Conservation (phyloP, 108 stramenopile species). For the Skeletonema menzelii region DNA sequence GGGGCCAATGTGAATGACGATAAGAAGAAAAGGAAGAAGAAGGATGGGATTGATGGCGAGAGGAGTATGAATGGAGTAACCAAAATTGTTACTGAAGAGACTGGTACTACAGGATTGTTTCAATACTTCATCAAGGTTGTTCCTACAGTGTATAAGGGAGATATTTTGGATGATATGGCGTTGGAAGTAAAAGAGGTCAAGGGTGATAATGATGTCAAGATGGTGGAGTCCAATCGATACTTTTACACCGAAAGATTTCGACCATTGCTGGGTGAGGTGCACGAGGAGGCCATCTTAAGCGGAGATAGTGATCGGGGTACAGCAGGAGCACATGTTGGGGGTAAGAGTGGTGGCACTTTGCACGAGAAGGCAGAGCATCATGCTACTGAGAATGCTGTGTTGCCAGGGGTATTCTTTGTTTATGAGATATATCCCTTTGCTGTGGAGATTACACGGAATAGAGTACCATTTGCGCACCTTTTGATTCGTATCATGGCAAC, state of each 20-base stretch:
- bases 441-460: constrained; percentile 79
- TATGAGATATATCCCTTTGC: constrained; percentile 98
- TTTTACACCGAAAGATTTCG: constrained; percentile 88
- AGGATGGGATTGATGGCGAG: constrained; percentile 23
- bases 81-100: constrained; percentile 70
- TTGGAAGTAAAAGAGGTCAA: neutral
- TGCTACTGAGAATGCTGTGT: constrained; percentile 69
- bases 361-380: constrained; percentile 77
- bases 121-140: constrained; percentile 97
- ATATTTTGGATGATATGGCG: constrained; percentile 28
- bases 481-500: constrained; percentile 92
- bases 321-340: constrained; percentile 49
- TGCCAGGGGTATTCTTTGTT: constrained; percentile 97
- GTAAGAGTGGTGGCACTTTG: constrained; percentile 51
- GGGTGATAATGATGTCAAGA: constrained; percentile 7
- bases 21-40: constrained; percentile 3
- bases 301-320: constrained; percentile 43
- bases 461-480: constrained; percentile 85
- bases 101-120: constrained; percentile 87
- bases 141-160: constrained; percentile 79
- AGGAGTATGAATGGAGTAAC: constrained; percentile 67
- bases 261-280: constrained; percentile 80
- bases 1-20: constrained; percentile 5
- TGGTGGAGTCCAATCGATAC: constrained; percentile 83
- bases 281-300: constrained; percentile 42